Base-by-base conservation (phyloP, 2,329 filamentous ascomycete species). In the Botrytis deweyae region DNA sequence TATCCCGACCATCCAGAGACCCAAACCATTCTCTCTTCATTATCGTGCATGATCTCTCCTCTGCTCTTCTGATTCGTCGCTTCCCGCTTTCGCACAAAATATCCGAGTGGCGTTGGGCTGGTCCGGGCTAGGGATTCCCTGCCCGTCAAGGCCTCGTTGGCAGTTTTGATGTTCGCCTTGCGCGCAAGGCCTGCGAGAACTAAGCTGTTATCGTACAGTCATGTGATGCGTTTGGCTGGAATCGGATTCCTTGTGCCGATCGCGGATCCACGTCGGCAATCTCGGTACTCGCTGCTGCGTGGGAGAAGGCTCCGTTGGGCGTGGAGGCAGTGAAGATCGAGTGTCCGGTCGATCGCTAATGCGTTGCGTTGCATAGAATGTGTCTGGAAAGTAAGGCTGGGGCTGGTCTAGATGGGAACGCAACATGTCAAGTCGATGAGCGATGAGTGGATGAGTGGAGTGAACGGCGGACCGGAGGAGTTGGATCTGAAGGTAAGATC, bases 261-360 rank as follows among this genome's bases (percentile, higher is more conserved):
- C 64, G 25, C 29, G 14, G 25, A 36, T 22, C 46, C 65, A 67
- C 46, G 25, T 55, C 65, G 65, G 65, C 46, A 55, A 55, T 67
- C 46, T 67, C 33, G 44, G 33, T 7, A 10, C 33, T 40, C 22
- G 10, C 36, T 8, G 16, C n/a, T 62, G 38, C 59, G 36, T 9
- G 38, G 59, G 6, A 6, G 33, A 49, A 36, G 14, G 58, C 62
- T 62, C 59, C 44, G 64, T 72, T 72, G 69, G 69, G 69, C 69
- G 44, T 40, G 44, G 44, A 52, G 46, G 44, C 68, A 72, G 33
- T 40, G 61, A 65, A 65, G 70, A 72, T 72, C 70, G 64, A 62
- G 64, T 62, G 61, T 65, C 42, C 64, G 40, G 55, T 33, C 29
- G 70, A 55, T 72, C 70, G 70, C 70, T 72, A 70, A 62, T 25